Evolutionary conservation across 139 green algal genomes (phyloP).

Genomic region (Ettlia oleoabundans): DNA sequence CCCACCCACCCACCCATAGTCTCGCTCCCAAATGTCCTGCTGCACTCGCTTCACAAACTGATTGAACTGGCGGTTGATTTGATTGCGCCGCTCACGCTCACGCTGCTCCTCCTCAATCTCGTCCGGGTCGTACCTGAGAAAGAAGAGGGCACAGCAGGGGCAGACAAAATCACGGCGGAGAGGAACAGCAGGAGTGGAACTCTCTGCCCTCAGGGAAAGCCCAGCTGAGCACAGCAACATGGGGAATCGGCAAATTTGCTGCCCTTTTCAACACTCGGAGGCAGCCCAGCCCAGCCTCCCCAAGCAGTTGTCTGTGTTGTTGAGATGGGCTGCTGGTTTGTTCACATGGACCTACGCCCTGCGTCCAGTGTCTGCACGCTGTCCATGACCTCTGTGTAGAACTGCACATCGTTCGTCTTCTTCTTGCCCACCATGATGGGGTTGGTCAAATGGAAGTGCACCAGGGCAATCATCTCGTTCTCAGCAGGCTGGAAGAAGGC

Average conservation of each 20-base stretch:
- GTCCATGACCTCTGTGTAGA: constrained; percentile 97
- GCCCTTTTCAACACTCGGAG: too few relatives aligned
- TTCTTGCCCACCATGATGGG: constrained; percentile 99
- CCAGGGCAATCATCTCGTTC: constrained; percentile 96
- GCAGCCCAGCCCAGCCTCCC: too few relatives aligned
- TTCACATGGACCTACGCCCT: constrained; percentile 64
- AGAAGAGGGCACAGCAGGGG: background rate
- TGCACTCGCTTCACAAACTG: constrained; percentile 80
- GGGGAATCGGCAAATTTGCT: too few relatives aligned
- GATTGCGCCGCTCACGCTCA: constrained; percentile 91
- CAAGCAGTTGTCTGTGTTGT: too few relatives aligned
- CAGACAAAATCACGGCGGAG: background rate
- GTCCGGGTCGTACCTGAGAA: constrained; percentile 91
- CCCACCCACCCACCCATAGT: constrained; percentile 51
- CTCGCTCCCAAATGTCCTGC: constrained; percentile 84
- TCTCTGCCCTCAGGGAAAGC: too few relatives aligned
- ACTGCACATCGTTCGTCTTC: constrained; percentile 98
- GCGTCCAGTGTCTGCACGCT: constrained; percentile 92
- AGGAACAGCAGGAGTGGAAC: too few relatives aligned
- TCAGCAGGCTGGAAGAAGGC: constrained; percentile 95
- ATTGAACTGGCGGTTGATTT: constrained; percentile 91
- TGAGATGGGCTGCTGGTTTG: too few relatives aligned
- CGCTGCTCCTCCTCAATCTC: constrained; percentile 99
- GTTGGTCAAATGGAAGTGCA: constrained; percentile 98
- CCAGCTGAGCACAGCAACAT: too few relatives aligned